Conservation (phyloP, 257 asterid genomes). For the Solanum peruvianum region DNA sequence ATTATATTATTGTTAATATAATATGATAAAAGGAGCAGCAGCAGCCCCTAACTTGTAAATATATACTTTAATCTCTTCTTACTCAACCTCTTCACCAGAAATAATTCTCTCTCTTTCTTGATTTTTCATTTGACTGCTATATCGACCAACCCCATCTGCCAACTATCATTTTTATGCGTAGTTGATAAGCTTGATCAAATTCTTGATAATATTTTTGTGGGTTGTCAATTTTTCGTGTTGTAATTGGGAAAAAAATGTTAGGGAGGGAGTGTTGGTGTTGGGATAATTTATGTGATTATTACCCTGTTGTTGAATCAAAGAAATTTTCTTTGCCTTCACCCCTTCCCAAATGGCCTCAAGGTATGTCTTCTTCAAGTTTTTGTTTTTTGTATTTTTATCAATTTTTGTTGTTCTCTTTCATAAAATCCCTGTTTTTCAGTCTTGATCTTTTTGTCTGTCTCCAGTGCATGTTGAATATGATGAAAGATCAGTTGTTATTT, state of each 20-base stretch:
- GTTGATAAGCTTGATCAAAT: neutral
- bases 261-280: conserved; percentile 36
- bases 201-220: neutral
- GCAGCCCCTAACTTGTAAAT: neutral
- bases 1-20: neutral
- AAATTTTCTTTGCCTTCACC: conserved; percentile 59
- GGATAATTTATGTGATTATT: conserved; percentile 14
- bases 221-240: neutral
- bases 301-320: conserved; percentile 1
- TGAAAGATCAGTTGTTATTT: neutral
- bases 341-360: conserved; percentile 74
- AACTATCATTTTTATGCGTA: neutral
- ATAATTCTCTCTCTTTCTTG: neutral
- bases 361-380: conserved; percentile 14
- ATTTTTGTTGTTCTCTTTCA: neutral
- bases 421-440: neutral
- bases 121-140: neutral
- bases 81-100: conserved; percentile 1
- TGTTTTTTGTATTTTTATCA: neutral
- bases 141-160: neutral
- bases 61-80: conserved; percentile 15
- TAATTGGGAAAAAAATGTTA: conserved; percentile 15
- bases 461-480: neutral
- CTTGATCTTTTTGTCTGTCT: neutral
- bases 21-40: neutral